phyloP scores from a whole-genome alignment of 2,329 filamentous ascomycete genomes.

The Botryotinia globosa region DNA sequence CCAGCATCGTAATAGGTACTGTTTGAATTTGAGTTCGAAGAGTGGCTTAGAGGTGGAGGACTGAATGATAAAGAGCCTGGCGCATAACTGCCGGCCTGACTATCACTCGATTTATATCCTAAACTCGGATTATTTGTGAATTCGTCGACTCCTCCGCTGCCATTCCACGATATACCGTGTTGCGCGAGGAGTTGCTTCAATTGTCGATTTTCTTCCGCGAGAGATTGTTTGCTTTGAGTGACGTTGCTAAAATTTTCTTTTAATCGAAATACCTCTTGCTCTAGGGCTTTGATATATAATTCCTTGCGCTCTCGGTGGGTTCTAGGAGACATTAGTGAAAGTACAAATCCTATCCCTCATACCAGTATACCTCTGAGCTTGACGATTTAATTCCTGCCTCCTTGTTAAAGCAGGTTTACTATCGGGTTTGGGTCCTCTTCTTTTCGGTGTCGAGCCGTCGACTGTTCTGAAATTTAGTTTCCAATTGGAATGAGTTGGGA shows the following conservation, averaged over 20 bases:
- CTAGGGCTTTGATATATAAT: conserved; percentile 88
- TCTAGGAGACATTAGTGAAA: conserved; percentile 47
- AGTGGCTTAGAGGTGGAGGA: conserved; percentile 31
- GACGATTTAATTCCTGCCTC: conserved; percentile 89
- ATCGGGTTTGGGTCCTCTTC: conserved; percentile 91
- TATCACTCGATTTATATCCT: conserved; percentile 53
- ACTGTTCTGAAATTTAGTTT: conserved; percentile 23
- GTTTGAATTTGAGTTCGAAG: conserved; percentile 25
- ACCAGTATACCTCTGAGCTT: conserved; percentile 77
- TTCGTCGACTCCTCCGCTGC: conserved; percentile 37
- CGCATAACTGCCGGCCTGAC: conserved; percentile 61
- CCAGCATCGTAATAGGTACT: not conserved
- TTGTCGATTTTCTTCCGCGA: conserved; percentile 75
- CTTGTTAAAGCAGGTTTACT: conserved; percentile 91
- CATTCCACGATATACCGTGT: conserved; percentile 47
- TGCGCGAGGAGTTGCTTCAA: conserved; percentile 59
- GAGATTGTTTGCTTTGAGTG: conserved; percentile 70
- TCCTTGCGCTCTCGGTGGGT: conserved; percentile 97
- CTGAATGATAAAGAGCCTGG: conserved; percentile 42
- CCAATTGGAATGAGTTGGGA: not conserved
- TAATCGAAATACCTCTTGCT: conserved; percentile 84
- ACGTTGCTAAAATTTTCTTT: conserved; percentile 79
- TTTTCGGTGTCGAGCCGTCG: conserved; percentile 85
- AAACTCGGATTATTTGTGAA: conserved; percentile 45
- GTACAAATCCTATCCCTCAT: too few relatives aligned